phyloP scores from a whole-genome alignment of 768 basidiomycete genomes.

The Holtermanniella nyarrowii region DNA sequence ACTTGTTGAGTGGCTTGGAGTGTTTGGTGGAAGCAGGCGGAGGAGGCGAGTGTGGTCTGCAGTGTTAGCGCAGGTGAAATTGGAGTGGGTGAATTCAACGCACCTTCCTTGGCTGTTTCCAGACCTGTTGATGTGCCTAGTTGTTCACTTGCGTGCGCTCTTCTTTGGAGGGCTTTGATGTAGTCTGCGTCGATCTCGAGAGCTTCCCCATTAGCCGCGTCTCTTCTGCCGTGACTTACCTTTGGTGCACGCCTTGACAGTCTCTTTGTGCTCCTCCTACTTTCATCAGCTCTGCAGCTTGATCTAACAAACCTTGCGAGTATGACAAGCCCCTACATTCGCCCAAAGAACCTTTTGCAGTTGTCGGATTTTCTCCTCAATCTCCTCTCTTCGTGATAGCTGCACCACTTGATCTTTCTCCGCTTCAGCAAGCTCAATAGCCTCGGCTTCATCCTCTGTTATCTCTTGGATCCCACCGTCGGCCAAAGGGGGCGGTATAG shows the following conservation, averaged over 20 bases:
- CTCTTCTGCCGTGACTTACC: too few species aligned
- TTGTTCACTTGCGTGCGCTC: slow-evolving; percentile 74
- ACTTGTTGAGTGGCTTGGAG: slow-evolving; percentile 48
- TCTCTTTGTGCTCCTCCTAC: slow-evolving; percentile 68
- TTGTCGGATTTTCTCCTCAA: slow-evolving; percentile 50
- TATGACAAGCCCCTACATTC: slow-evolving; percentile 79
- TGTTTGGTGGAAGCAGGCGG: slow-evolving; percentile 51
- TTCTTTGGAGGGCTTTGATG: slow-evolving; percentile 74
- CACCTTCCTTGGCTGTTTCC: slow-evolving; percentile 73
- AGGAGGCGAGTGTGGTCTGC: slow-evolving; percentile 72
- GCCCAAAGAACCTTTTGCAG: slow-evolving; percentile 64
- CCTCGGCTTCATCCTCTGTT: slow-evolving; percentile 34
- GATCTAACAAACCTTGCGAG: slow-evolving; percentile 55
- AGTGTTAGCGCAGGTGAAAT: neutral
- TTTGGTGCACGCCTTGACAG: slow-evolving; percentile 68
- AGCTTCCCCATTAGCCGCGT: too few species aligned
- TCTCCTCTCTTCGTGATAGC: slow-evolving; percentile 30
- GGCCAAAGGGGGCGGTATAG: neutral
- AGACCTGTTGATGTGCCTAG: slow-evolving; percentile 76
- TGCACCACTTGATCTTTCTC: slow-evolving; percentile 5
- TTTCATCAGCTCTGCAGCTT: neutral
- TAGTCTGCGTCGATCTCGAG: slow-evolving; percentile 77
- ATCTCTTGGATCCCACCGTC: slow-evolving; percentile 28
- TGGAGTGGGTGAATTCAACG: slow-evolving; percentile 2
- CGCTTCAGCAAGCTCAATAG: slow-evolving; percentile 15